Conservation (phyloP, 257 asterid genomes). For the Misopates orontium region DNA sequence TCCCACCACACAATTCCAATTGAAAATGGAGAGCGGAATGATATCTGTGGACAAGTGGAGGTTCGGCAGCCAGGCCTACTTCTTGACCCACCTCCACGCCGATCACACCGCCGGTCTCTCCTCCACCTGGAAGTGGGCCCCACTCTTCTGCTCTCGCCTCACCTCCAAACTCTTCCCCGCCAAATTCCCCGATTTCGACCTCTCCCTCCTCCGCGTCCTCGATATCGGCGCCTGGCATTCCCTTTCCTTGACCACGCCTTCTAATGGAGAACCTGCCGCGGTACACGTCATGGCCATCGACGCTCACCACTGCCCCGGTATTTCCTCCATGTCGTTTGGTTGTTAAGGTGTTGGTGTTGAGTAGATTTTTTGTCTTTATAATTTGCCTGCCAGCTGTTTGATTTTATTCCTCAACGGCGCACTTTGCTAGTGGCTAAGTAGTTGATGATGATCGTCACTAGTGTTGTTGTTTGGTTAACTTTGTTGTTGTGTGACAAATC, state of each 20-base stretch:
- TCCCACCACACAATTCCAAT: neutral
- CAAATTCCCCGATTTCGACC: slow-evolving; percentile 71
- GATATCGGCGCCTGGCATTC: slow-evolving; percentile 64
- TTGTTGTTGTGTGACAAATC: too few relatives aligned
- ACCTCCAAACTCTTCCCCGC: slow-evolving; percentile 67
- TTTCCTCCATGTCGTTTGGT: too few relatives aligned
- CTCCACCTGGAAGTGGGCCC: slow-evolving; percentile 61
- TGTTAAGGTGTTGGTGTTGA: too few relatives aligned
- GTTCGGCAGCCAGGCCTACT: slow-evolving; percentile 80
- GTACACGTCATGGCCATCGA: slow-evolving; percentile 65
- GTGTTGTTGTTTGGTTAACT: too few relatives aligned
- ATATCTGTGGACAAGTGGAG: slow-evolving; percentile 83
- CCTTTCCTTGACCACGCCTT: slow-evolving; percentile 51
- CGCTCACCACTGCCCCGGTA: slow-evolving; percentile 83
- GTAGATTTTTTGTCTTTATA: neutral
- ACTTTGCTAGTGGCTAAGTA: neutral
- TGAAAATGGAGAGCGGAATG: slow-evolving; percentile 73
- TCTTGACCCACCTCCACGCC: slow-evolving; percentile 88
- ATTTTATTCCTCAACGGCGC: slow-evolving; percentile 28
- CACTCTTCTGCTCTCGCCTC: slow-evolving; percentile 75
- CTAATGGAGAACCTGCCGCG: slow-evolving; percentile 44
- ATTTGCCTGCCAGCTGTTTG: slow-evolving; percentile 35
- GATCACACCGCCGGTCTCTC: slow-evolving; percentile 81
- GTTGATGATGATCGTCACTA: too few relatives aligned
- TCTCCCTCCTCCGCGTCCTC: slow-evolving; percentile 65